Conservation (phyloP, 129 eudicot species). For the Chrysanthemum lavandulifolium region DNA sequence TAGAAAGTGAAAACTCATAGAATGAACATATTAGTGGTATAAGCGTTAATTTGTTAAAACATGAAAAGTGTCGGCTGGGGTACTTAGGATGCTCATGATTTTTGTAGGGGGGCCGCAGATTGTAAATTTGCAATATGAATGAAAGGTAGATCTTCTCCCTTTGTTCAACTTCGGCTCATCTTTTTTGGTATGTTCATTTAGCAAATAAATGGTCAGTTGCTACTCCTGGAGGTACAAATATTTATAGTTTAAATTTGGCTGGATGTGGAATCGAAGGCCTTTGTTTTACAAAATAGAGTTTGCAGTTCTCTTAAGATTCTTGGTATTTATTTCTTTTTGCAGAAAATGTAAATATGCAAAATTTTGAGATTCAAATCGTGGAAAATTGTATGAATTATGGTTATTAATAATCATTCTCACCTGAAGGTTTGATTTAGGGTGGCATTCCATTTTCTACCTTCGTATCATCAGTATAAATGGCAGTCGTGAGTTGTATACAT, state of each 20-base stretch:
- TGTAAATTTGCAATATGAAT: constrained; percentile 29
- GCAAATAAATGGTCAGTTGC: constrained; percentile 5
- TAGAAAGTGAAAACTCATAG: constrained; percentile 30
- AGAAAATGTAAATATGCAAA: not conserved
- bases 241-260: not conserved
- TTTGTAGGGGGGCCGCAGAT: constrained; percentile 31
- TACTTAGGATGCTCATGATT: constrained; percentile 23
- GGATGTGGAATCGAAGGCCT: not conserved
- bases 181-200: constrained; percentile 2
- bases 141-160: constrained; percentile 23
- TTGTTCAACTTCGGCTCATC: not conserved
- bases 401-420: no score
- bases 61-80: constrained; percentile 10
- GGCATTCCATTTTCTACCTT: no score
- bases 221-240: constrained; percentile 19
- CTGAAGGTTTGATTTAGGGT: no score
- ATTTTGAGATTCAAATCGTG: constrained; percentile 1
- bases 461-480: no score
- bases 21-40: constrained; percentile 26
- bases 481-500: no score
- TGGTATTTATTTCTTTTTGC: not conserved
- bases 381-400: no score
- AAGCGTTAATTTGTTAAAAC: constrained; percentile 15
- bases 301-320: not conserved
- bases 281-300: not conserved